phyloP scores from a whole-genome alignment of 768 basidiomycete species.

The Xerocomellus amylosporus region DNA sequence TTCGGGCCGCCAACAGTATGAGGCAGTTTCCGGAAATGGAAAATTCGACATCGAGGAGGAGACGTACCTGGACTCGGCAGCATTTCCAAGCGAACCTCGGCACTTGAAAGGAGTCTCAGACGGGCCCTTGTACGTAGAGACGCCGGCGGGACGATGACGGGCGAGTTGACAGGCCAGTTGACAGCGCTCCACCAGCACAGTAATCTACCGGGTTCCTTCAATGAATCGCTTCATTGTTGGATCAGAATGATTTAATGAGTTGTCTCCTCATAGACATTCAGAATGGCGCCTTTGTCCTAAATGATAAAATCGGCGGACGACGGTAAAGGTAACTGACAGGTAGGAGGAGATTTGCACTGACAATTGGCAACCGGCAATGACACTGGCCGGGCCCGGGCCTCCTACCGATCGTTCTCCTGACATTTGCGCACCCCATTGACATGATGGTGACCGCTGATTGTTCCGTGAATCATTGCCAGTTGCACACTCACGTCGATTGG shows the following conservation, averaged over 20 bases:
- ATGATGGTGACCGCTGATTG: background rate
- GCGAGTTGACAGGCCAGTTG: background rate
- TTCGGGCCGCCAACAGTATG: background rate
- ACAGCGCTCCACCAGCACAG: conserved; percentile 1
- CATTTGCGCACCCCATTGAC: background rate
- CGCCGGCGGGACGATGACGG: background rate
- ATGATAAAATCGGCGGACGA: conserved; percentile 3
- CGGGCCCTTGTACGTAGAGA: background rate
- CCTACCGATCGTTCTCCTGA: background rate
- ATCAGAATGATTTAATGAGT: background rate
- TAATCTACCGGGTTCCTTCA: background rate
- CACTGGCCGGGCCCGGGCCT: background rate
- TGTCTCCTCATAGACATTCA: background rate
- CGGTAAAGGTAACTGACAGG: background rate
- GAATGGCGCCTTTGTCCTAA: background rate
- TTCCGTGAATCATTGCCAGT: background rate
- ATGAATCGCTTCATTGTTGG: conserved; percentile 8
- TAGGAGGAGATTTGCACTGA: background rate
- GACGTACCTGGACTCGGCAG: background rate
- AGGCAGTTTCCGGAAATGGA: conserved; percentile 4
- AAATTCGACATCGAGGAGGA: conserved; percentile 12
- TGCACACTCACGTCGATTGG: background rate
- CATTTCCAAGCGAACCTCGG: background rate
- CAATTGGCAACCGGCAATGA: background rate
- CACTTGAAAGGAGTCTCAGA: conserved; percentile 5